Conservation (phyloP, 176 grass and related monocot genomes). For the Phoenix dactylifera region DNA sequence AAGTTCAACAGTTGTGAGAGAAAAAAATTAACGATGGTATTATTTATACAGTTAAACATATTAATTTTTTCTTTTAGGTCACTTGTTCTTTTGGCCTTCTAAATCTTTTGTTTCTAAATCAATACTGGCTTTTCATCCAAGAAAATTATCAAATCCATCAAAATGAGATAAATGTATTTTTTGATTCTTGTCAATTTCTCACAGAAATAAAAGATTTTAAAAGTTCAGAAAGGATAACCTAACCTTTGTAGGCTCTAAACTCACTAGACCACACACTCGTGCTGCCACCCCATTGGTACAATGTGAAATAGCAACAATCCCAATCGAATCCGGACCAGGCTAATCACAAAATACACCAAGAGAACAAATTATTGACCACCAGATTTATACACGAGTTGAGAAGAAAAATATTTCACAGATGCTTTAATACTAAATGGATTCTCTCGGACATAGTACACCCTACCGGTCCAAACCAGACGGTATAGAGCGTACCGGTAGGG, state of each 20-base stretch:
- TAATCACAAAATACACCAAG: conserved; percentile 17
- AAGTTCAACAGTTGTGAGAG: conserved; percentile 14
- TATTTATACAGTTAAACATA: not conserved
- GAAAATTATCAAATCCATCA: too few relatives aligned
- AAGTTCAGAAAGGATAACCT: not conserved
- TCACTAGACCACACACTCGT: conserved; percentile 97
- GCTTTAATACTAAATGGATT: not conserved
- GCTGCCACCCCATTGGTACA: conserved; percentile 84
- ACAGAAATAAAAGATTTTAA: too few relatives aligned
- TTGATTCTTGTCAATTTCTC: too few relatives aligned
- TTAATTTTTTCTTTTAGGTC: too few relatives aligned
- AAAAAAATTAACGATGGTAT: not conserved
- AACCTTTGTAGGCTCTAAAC: conserved; percentile 91
- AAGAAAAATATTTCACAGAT: too few relatives aligned
- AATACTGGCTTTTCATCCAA: too few relatives aligned
- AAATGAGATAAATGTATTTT: too few relatives aligned
- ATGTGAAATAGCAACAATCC: conserved; percentile 96
- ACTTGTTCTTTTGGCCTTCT: too few relatives aligned
- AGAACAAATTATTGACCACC: not conserved
- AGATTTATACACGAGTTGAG: too few relatives aligned
- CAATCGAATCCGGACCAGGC: conserved; percentile 99
- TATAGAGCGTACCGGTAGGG: too few relatives aligned
- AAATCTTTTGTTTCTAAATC: too few relatives aligned
- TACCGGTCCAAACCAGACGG: too few relatives aligned
- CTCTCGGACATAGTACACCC: not conserved